Base-by-base conservation (phyloP, 2,329 filamentous ascomycete species). In the Trichoderma sp. region DNA sequence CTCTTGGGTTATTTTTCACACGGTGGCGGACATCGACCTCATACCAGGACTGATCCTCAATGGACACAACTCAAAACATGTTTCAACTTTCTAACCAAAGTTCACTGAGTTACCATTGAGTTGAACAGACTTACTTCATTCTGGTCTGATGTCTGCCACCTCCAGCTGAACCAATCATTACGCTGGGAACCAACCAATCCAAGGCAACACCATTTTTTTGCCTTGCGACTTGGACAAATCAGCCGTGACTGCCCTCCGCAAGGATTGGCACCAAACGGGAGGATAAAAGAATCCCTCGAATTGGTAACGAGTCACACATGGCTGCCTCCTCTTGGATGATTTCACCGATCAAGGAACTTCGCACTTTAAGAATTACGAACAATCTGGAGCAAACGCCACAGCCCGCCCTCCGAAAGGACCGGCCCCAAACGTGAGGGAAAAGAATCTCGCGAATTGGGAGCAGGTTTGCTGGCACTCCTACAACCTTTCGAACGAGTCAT, bases 401-500 rank as follows among this genome's bases (percentile, higher is more conserved):
- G 17, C 58, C 47, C 59, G 68, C 68, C 59, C 68, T 70, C 68
- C 59, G 68, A 64, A 64, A 58, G 68, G 59, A 70, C 59, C 28
- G 68, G 68, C 59, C 68, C 68, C 68, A 70, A 70, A 70, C 59
- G 68, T 57, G 59, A 64, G 68, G 68, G n/a, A 34, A 20, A 70
- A 55, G 68, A 70, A 70, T 64, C 68, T 64, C 59, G 30, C 68
- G 68, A 70, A 70, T 70, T 70, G 68, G 68, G 68, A 70, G 59
- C 68, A 64, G 59, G 68, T 43, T 43, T 50, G 59, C 34, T 28
- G 68, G 68, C 68, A 9, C 23, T 57, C 43, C 43, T 23, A 9
- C 26, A 64, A 55, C 13, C 23, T 43, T 59, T 66, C 15, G 32
- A 68, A 43, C 13, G 13, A 23, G 30, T 39, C 13, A 36, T 53